Conservation (phyloP, 140 eudicot species). For the Ambrosia hybrid region DNA sequence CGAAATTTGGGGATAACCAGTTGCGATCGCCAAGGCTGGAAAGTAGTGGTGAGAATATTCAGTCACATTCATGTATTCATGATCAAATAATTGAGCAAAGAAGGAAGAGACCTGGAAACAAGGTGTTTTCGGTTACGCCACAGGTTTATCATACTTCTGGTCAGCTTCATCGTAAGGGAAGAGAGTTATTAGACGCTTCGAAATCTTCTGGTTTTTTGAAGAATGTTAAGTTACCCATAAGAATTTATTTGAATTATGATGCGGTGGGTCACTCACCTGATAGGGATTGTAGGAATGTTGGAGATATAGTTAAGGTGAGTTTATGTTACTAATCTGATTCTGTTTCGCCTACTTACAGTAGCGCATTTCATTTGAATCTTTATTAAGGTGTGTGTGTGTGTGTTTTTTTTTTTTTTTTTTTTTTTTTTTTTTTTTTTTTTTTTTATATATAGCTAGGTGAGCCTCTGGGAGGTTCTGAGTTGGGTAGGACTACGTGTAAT, state of each 20-base stretch:
- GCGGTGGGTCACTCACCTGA: slow-evolving; percentile 98
- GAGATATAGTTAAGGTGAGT: slow-evolving; percentile 76
- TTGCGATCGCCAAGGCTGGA: slow-evolving; percentile 36
- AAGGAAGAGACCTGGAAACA: slow-evolving; percentile 78
- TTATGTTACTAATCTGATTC: not conserved
- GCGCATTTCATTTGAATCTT: not conserved
- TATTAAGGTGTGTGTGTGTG: too few species aligned
- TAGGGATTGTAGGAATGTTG: slow-evolving; percentile 85
- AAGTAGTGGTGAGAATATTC: slow-evolving; percentile 42
- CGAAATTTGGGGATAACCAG: slow-evolving; percentile 39
- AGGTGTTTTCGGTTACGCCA: slow-evolving; percentile 79
- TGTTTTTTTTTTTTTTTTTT: not conserved
- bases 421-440: not conserved
- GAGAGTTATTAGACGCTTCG: slow-evolving; percentile 59
- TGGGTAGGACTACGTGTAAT: slow-evolving; percentile 62
- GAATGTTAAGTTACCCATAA: slow-evolving; percentile 66
- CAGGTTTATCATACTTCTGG: slow-evolving; percentile 62
- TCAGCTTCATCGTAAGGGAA: slow-evolving; percentile 51
- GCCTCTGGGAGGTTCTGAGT: slow-evolving; percentile 61
- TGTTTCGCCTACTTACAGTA: slow-evolving; percentile 1
- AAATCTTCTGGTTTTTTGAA: slow-evolving; percentile 26
- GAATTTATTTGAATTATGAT: slow-evolving; percentile 83
- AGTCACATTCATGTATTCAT: slow-evolving; percentile 92
- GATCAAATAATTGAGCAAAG: slow-evolving; percentile 91
- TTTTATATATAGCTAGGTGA: slow-evolving; percentile 68